Base-by-base conservation (phyloP, 176 grass and related monocot species). In the Elaeis guineensis region DNA sequence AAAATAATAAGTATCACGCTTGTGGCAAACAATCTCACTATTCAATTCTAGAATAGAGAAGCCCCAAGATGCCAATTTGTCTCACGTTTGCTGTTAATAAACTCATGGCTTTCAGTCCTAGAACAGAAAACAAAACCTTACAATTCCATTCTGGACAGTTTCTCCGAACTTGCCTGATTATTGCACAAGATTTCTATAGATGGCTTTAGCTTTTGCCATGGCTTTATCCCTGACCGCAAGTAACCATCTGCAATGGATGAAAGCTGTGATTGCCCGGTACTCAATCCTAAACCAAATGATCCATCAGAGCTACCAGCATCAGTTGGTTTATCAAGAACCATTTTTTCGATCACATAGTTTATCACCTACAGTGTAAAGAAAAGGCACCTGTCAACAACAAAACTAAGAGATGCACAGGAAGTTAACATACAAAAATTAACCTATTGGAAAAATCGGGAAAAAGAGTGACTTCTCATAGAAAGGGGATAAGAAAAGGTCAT, bases 281-380 rank as follows among this genome's bases (percentile, higher is more conserved):
- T 66, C 63, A 80, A 75, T 66, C 81, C 84, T 74, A 92, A 85
- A 54, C 61, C 44, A 75, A 77, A 83, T 57, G 84, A 64, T 49
- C 55, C 68, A 32, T 85, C 80, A 79, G 86, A 65, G 69, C 78
- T 83, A 55, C 77, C 80, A 53, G 49, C 58, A 17, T 98, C 93
- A 76, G 80, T 73, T 50, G 75, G 83, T 80, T 85, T 92, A 17
- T 92, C 93, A 50, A 84, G 62, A 52, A 90, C 64, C 4, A 91
- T 75, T 69, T 98, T 98, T 76, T 98, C 87, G 58, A 89, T 71
- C 28, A 92, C 87, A 51, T 98, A 98, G 62, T 92, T 89, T 73
- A 80, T 77, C 58, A 98, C 87, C 93, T 97, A 77, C 49, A 79
- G 17, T 12, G 69, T 26, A 55, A 26, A 57, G 44, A 20, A 51